phyloP scores from a whole-genome alignment of 2,329 filamentous ascomycete genomes.

The Paecilomyces fulvus region DNA sequence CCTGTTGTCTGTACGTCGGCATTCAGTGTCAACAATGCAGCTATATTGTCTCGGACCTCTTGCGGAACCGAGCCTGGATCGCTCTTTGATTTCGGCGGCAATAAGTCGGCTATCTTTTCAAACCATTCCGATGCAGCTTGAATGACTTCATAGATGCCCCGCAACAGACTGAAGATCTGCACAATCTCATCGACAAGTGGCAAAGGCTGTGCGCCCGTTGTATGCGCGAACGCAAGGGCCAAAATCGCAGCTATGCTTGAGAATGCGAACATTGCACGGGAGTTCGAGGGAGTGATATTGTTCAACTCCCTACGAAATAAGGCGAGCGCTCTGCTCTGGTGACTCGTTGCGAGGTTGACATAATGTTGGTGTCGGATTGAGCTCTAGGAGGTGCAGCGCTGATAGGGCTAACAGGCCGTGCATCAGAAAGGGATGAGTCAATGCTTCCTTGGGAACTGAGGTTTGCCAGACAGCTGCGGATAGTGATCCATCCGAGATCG shows the following conservation, averaged over 20 bases:
- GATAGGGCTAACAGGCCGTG: constrained; percentile 18
- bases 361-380: constrained; percentile 17
- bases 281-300: constrained; percentile 21
- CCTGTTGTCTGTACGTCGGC: constrained; percentile 9
- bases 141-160: constrained; percentile 20
- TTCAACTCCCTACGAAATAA: constrained; percentile 18
- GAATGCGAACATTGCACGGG: constrained; percentile 24
- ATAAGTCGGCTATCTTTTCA: constrained; percentile 9
- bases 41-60: constrained; percentile 10
- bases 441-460: constrained; percentile 14
- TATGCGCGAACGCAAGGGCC: constrained; percentile 19
- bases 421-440: constrained; percentile 18
- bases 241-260: constrained; percentile 22
- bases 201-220: constrained; percentile 8
- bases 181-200: constrained; percentile 17
- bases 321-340: constrained; percentile 15
- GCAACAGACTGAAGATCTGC: constrained; percentile 17
- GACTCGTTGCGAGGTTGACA: constrained; percentile 19
- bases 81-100: constrained; percentile 4
- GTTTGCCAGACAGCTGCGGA: constrained; percentile 15
- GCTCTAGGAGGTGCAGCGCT: constrained; percentile 15
- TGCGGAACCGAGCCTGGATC: constrained; percentile 9
- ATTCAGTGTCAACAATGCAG: constrained; percentile 6
- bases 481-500: constrained; percentile 12
- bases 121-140: constrained; percentile 14